Base-by-base conservation (phyloP, 208 protist species). In the Angomonas ambiguus region DNA sequence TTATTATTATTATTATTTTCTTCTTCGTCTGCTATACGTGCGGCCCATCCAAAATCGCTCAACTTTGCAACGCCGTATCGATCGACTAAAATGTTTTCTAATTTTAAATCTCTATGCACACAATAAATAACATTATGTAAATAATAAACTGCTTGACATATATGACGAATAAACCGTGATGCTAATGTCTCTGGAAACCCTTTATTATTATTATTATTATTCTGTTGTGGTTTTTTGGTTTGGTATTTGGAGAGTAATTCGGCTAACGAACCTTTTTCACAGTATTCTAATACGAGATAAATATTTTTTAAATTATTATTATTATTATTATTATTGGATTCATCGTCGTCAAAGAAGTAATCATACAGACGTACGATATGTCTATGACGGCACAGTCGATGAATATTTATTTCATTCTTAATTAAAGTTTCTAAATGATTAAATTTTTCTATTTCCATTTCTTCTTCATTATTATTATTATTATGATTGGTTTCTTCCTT, bases 31-130 rank as follows among this genome's bases (percentile, higher is more conserved):
- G 16, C 42, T 22, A 91, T 53, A n/a, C 64, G 53, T 2, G 74
- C 57, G 10, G 92, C 96, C 97, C 98, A 99, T 11, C 98, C 98
- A 88, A 99, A 99, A 79, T 99, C 98, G 0, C 96, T 97, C 32
- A 99, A 93, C 70, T 99, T 99, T 22, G 99, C 80, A 18, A 97
- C 79, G 22, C 76, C 88, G 27, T 85, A 65, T 2, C 41, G 63
- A 58, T 86, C 84, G 27, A 97, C 38, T 22, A 97, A 68, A 27
- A 97, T 70, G 58, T 98, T 97, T 72, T 96, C 89, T 22, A 88
- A 70, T 66, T 97, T 97, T 42, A 98, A 48, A 72, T 98, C 94
- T 6, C 93, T 79, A 71, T 98, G 94, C 28, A 82, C 77, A 38
- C 96, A 82, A 18, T 82, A 72, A 32, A 79, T n/a, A n/a, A n/a